A percentile compares a stretch with the other conserved stretches of the same genome.
Evolutionary conservation across 2,329 filamentous ascomycete genomes (phyloP).

Genomic region (Sporothrix schenckii): DNA sequence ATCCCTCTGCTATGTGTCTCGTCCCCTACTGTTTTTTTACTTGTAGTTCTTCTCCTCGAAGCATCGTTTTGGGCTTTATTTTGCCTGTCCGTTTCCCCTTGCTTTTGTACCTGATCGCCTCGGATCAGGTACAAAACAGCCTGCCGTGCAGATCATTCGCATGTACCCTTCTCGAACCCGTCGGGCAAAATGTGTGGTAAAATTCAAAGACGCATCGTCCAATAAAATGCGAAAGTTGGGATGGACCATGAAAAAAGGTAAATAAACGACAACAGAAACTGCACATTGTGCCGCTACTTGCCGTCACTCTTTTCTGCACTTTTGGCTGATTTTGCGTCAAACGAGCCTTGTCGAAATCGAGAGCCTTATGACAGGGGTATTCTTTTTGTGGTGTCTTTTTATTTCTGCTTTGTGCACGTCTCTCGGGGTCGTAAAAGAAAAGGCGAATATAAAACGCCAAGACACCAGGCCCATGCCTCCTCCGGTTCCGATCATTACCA

Average conservation of each 20-base stretch:
- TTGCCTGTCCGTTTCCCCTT: background rate
- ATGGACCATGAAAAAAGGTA: background rate
- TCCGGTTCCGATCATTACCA: background rate
- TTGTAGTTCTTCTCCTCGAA: background rate
- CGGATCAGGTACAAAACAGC: conserved; percentile 24
- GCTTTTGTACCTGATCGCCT: conserved; percentile 12
- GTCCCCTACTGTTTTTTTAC: background rate
- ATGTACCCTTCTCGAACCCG: conserved; percentile 4
- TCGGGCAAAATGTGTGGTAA: background rate
- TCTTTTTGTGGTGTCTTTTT: background rate
- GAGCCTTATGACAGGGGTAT: conserved; percentile 12
- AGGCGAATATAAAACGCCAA: conserved; percentile 26
- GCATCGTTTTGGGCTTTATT: background rate
- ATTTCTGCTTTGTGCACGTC: background rate
- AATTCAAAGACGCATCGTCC: background rate
- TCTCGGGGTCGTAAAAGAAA: conserved; percentile 4
- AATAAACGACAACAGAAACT: background rate
- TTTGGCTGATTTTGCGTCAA: background rate
- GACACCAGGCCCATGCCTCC: background rate
- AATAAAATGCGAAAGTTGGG: background rate
- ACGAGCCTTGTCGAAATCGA: background rate
- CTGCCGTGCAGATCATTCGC: conserved; percentile 20
- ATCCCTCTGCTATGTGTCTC: background rate
- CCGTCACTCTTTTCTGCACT: background rate
- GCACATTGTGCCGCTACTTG: background rate